A percentile compares a stretch with the other conserved stretches of the same genome.
Evolutionary conservation across 108 stramenopile genomes (phyloP).

Genomic region (Nitzschia sp.): DNA sequence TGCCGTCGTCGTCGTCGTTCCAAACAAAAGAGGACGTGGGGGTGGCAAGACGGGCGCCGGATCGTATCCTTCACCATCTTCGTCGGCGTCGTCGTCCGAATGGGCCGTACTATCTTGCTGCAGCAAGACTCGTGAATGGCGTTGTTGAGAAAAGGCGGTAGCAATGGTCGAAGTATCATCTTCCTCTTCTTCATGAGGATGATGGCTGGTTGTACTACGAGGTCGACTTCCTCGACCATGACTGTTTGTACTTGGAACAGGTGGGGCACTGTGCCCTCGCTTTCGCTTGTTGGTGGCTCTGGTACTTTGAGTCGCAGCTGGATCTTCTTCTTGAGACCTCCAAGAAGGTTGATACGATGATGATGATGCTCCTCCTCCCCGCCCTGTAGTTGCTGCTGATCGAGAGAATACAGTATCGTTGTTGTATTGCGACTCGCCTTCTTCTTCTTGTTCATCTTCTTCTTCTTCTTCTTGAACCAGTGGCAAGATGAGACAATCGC

Average conservation of each 20-base stretch:
- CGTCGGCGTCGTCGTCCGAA: not conserved
- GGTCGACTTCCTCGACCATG: not conserved
- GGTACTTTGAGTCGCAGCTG: too few relatives aligned
- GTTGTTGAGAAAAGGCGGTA: not conserved
- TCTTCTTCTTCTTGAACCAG: constrained; percentile 11
- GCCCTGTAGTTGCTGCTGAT: not conserved
- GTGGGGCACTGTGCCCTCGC: not conserved
- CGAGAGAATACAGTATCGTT: not conserved
- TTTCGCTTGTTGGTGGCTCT: too few relatives aligned
- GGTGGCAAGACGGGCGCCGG: not conserved
- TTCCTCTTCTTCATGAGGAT: not conserved
- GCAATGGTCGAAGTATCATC: constrained; percentile 3
- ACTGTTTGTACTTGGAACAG: not conserved
- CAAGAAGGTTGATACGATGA: not conserved
- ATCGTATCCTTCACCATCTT: not conserved
- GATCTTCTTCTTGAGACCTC: constrained; percentile 2
- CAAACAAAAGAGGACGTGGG: not conserved
- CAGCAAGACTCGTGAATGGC: not conserved
- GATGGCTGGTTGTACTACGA: not conserved
- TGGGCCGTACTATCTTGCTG: not conserved
- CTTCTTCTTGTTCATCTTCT: constrained; percentile 7
- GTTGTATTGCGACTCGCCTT: not conserved
- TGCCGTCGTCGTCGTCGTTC: too few relatives aligned
- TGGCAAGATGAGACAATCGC: constrained; percentile 28
- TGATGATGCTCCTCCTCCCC: not conserved